Base-by-base conservation (phyloP, 2,329 filamentous ascomycete genomes). In the Parastagonospora avenae region DNA sequence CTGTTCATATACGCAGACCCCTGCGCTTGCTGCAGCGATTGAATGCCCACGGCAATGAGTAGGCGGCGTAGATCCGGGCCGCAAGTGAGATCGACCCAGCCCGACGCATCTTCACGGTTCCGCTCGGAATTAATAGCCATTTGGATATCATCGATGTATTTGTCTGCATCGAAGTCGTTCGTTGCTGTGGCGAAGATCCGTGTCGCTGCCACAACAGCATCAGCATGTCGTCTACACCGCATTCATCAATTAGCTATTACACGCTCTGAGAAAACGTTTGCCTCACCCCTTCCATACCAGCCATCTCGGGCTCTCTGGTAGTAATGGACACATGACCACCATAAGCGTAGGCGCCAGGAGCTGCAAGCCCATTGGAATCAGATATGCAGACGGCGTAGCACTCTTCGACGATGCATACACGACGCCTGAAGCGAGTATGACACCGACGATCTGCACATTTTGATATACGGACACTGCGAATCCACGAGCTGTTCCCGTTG, bases 11-110 rank as follows among this genome's bases (percentile, higher is more conserved):
- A 54, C 6, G 50, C 42, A n/a, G 50, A 54, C 2, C 50, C 50
- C 32, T 51, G 47, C 8, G 50, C 54, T 46, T 57, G 47, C 36
- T 54, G 47, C 15, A 57, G 41, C 10, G 43, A 53, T 47, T 57
- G 54, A n/a, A 57, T 54, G 29, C 54, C 54, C 11, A 54, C 50
- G 14, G 54, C 54, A 30, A 54, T 54, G 37, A 57, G 50, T 12
- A 51, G 50, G 15, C 50, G 54, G 3, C 50, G 54, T 4, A 57
- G 50, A 30, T 54, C 43, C 8, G 54, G 38, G 3, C 54, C 50
- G 28, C 45, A 40, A 11, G 47, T 29, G 16, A 57, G 47, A 28
- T 53, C 50, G 15, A 30, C 40, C 50, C 47, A 57, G 36, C 46
- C 28, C 8, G 50, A 46, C 14, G 46, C 43, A n/a, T 46, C 33